Percentiles rank a stretch among this genome's conserved stretches.
Conservation (phyloP, 257 asterid genomes). For the Scutellaria barbata region DNA sequence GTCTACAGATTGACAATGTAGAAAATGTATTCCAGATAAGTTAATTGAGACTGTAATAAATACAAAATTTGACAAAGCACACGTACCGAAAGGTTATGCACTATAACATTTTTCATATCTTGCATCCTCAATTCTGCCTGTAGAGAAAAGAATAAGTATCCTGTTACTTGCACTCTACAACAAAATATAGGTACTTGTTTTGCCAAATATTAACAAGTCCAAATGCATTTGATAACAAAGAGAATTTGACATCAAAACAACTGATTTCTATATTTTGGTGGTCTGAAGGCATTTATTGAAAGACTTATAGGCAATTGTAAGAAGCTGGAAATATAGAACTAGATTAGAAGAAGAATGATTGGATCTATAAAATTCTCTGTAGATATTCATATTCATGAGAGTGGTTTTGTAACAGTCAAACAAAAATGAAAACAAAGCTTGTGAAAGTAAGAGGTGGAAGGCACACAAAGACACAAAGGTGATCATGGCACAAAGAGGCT, state of each 20-base stretch:
- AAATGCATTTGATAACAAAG: background rate
- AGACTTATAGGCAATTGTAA: background rate
- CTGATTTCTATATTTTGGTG: background rate
- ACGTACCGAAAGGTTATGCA: constrained; percentile 91
- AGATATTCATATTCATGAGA: background rate
- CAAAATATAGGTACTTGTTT: background rate
- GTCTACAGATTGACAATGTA: constrained; percentile 17
- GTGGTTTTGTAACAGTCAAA: background rate
- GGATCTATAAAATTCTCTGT: background rate
- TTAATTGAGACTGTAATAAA: background rate
- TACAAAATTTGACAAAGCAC: constrained; percentile 24
- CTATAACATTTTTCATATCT: constrained; percentile 79
- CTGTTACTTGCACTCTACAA: constrained; percentile 16
- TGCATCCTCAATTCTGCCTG: constrained; percentile 99
- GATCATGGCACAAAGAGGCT: too few relatives aligned
- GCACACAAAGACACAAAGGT: too few relatives aligned
- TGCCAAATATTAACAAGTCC: constrained; percentile 28
- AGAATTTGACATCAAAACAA: background rate
- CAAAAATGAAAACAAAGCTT: background rate
- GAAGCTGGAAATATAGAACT: background rate
- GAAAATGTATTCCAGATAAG: constrained; percentile 12
- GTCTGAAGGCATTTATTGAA: background rate
- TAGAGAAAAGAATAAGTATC: constrained; percentile 25
- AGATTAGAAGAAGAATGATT: background rate
- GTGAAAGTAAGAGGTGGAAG: background rate